Evolutionary conservation across 805 yeast species (phyloP), one percentile per base, ranked within the genome.

Genomic region (Candida pseudofarinosa): DNA sequence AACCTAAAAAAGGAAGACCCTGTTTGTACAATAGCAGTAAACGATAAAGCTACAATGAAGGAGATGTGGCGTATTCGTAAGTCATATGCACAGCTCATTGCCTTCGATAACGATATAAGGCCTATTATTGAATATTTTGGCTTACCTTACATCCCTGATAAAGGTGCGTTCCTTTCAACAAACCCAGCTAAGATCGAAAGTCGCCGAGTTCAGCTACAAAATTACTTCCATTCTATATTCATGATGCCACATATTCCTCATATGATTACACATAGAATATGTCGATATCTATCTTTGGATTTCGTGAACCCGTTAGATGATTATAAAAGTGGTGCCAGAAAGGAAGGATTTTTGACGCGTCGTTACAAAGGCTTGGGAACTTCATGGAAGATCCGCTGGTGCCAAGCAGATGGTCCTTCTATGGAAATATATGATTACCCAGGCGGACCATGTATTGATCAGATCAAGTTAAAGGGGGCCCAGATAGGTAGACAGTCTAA

Each of bases 41-140:
- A 74, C 37, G 91, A 85, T 50, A 74, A 81, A 28, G 79, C 73
- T 18, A 63, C 81, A 2, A 67, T 71, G 33, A 80, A 80, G 46
- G 88, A 82, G 52, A 76, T 86, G 69, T 90, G 95, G 84, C 73
- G 81, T 51, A 79, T 88, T 41, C 69, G 80, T 34, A 88, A 88
- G 54, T 61, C 80, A 1, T 75, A 80, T 45, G 65, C 76, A 1
- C 83, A 82, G 51, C 64, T 91, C n/a, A 48, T 68, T 4, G 69
- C 73, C 7, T 71, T 90, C 47, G 95, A 88, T 60, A 60, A 65
- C 17, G 77, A 73, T 33, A 65, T 88, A 8, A 70, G 88, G 48
- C 77, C 77, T 3, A 58, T 67, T 8, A 62, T 69, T 14, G 75
- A 73, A 44, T 69, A 70, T 43, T 74, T 79, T 39, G 78, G 80